Conservation (phyloP, 345 rosid species). For the Ceriops decandra region DNA sequence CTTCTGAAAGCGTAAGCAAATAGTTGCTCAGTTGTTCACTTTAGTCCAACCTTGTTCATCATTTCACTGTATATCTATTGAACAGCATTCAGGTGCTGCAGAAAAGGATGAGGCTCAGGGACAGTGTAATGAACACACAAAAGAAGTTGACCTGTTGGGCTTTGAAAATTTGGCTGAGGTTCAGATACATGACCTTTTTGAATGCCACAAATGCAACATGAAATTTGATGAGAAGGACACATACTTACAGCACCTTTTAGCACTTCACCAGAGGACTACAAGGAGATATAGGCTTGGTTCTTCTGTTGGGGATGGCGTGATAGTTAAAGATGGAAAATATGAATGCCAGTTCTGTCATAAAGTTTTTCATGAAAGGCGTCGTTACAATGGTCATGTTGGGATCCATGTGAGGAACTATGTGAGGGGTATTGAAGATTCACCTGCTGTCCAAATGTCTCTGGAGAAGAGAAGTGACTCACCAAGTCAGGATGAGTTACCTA, state of each 20-base stretch:
- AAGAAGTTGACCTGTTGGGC: slow-evolving; percentile 34
- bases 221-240: slow-evolving; percentile 59
- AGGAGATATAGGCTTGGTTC: slow-evolving; percentile 62
- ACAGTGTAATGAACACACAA: slow-evolving; percentile 25
- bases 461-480: slow-evolving; percentile 33
- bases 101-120: slow-evolving; percentile 34
- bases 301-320: slow-evolving; percentile 74
- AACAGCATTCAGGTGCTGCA: slow-evolving; percentile 32
- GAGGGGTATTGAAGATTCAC: slow-evolving; percentile 53
- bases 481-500: slow-evolving; percentile 34
- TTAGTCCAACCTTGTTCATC: slow-evolving; percentile 12
- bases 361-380: slow-evolving; percentile 64
- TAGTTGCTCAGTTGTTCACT: slow-evolving; percentile 1
- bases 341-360: slow-evolving; percentile 84
- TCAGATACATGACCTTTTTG: slow-evolving; percentile 54
- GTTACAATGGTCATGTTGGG: slow-evolving; percentile 70
- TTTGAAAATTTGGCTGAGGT: slow-evolving; percentile 55
- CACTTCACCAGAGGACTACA: slow-evolving; percentile 61
- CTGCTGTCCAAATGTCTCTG: slow-evolving; percentile 29
- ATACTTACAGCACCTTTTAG: slow-evolving; percentile 66
- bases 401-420: slow-evolving; percentile 69
- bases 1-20: slow-evolving; percentile 37
- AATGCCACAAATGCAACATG: slow-evolving; percentile 65
- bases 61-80: slow-evolving; percentile 13
- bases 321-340: slow-evolving; percentile 66